These are phyloP conservation scores for Guyanaporus albipodus DNA, from an alignment of 768 basidiomycete genomes.

Conservation along the genomic window DNA sequence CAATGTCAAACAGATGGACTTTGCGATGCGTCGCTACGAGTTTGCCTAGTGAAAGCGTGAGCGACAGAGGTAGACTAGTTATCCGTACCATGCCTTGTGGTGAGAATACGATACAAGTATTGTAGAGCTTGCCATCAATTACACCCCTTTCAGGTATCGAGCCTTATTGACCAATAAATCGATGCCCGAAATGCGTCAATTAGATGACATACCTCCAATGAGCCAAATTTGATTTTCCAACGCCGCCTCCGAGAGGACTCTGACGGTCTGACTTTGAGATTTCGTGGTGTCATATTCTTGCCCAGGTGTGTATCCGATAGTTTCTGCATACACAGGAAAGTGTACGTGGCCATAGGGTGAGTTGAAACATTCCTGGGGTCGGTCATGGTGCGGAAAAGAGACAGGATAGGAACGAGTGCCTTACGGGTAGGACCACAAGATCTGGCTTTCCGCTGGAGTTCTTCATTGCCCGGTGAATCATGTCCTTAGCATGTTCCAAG, in stretches of 20 bases:
- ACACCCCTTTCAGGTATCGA: constrained; percentile 86
- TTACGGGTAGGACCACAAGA: constrained; percentile 79
- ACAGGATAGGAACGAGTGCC: constrained; percentile 19
- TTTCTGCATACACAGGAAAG: constrained; percentile 83
- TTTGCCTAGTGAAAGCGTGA: constrained; percentile 50
- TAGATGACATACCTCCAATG: constrained; percentile 66
- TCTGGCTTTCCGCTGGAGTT: constrained; percentile 53
- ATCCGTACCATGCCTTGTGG: constrained; percentile 51
- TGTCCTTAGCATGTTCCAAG: constrained; percentile 74
- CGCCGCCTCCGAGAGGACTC: constrained; percentile 76
- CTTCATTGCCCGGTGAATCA: constrained; percentile 68
- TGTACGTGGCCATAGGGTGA: constrained; percentile 77
- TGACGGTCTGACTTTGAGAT: constrained; percentile 71
- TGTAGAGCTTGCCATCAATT: constrained; percentile 69
- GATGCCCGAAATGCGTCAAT: not conserved
- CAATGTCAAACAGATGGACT: constrained; percentile 96
- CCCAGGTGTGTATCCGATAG: constrained; percentile 59
- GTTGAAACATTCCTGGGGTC: constrained; percentile 77
- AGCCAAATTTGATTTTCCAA: constrained; percentile 80
- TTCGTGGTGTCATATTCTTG: constrained; percentile 52
- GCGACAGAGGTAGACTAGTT: not conserved
- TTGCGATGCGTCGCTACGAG: constrained; percentile 89
- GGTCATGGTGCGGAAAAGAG: constrained; percentile 1
- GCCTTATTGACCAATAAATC: constrained; percentile 44
- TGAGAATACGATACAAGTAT: constrained; percentile 89